Evolutionary conservation across 176 grass and related monocot species (phyloP).

Genomic region (Musa troglodytarum): DNA sequence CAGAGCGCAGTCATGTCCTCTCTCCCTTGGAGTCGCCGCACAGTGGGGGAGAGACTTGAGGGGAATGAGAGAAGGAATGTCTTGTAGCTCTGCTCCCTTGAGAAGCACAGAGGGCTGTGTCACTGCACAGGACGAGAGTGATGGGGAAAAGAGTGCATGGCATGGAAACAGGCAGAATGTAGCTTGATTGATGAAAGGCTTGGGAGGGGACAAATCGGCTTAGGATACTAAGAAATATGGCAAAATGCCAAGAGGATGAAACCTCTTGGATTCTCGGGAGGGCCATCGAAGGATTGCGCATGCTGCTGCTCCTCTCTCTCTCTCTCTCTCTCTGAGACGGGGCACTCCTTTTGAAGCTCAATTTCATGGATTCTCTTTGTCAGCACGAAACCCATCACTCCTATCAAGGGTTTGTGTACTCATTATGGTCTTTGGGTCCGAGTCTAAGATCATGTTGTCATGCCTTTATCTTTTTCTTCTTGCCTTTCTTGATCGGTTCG

Average conservation of each 20-base stretch:
- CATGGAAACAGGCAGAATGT: slow-evolving; percentile 4
- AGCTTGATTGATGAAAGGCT: slow-evolving; percentile 21
- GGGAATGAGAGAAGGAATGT: slow-evolving; percentile 19
- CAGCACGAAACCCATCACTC: slow-evolving; percentile 21
- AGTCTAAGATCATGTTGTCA: slow-evolving; percentile 2
- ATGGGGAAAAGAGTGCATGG: slow-evolving; percentile 8
- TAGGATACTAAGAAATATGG: slow-evolving; percentile 17
- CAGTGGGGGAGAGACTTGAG: not conserved
- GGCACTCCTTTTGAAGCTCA: slow-evolving; percentile 23
- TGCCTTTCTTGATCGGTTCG: too few species aligned
- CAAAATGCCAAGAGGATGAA: slow-evolving; percentile 16
- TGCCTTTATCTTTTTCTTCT: not conserved
- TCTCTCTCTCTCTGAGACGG: not conserved
- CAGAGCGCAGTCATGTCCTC: not conserved
- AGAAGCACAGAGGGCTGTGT: slow-evolving; percentile 12
- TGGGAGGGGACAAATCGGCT: slow-evolving; percentile 9
- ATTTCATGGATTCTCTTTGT: slow-evolving; percentile 26
- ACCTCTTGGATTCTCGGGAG: too few species aligned
- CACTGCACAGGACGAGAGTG: slow-evolving; percentile 6
- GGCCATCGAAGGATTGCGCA: not conserved
- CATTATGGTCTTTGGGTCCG: slow-evolving; percentile 11
- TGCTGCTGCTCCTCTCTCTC: too few species aligned
- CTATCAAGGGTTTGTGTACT: slow-evolving; percentile 7
- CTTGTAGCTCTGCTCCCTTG: slow-evolving; percentile 4
- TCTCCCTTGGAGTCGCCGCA: not conserved